A percentile compares a stretch with the other conserved stretches of the same genome.
These are phyloP conservation scores for Russula abietina DNA, from an alignment of 768 basidiomycete species.

Conservation along the genomic window DNA sequence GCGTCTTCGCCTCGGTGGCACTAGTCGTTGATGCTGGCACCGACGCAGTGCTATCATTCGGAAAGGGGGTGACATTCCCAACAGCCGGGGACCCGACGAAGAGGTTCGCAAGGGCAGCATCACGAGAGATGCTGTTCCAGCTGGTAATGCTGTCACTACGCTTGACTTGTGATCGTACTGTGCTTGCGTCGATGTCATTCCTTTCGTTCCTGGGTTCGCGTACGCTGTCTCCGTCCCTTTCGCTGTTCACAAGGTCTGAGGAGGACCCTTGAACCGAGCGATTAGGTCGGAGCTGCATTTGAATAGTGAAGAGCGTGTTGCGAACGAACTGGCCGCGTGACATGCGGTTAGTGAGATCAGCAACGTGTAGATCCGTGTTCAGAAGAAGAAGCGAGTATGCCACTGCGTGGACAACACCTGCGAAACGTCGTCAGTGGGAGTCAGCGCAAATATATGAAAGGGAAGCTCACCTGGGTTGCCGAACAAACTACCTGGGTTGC, in stretches of 20 bases:
- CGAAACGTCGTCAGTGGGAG: slow-evolving; percentile 8
- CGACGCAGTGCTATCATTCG: slow-evolving; percentile 60
- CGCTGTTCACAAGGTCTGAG: slow-evolving; percentile 62
- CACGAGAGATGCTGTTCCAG: slow-evolving; percentile 73
- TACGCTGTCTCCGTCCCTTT: slow-evolving; percentile 61
- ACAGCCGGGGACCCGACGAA: slow-evolving; percentile 29
- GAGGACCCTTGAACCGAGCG: slow-evolving; percentile 45
- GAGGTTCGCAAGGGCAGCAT: slow-evolving; percentile 37
- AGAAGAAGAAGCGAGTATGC: slow-evolving; percentile 88
- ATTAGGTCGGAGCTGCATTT: slow-evolving; percentile 61
- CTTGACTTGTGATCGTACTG: slow-evolving; percentile 47
- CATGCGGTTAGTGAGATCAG: slow-evolving; percentile 85
- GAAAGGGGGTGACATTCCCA: slow-evolving; percentile 28
- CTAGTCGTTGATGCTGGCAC: slow-evolving; percentile 45
- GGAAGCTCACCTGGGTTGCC: slow-evolving; percentile 70
- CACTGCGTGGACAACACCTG: slow-evolving; percentile 92
- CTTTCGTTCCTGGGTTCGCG: slow-evolving; percentile 53
- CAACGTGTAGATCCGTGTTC: slow-evolving; percentile 97
- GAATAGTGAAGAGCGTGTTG: slow-evolving; percentile 85
- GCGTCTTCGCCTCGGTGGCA: slow-evolving; percentile 36
- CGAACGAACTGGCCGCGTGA: slow-evolving; percentile 86
- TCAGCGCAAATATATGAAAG: slow-evolving; percentile 11
- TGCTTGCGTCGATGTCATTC: slow-evolving; percentile 40
- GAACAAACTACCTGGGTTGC: slow-evolving; percentile 76
- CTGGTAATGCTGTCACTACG: slow-evolving; percentile 80